Base-by-base conservation (phyloP, 2,329 filamentous ascomycete genomes). In the Sporothrix brunneoviolacea region DNA sequence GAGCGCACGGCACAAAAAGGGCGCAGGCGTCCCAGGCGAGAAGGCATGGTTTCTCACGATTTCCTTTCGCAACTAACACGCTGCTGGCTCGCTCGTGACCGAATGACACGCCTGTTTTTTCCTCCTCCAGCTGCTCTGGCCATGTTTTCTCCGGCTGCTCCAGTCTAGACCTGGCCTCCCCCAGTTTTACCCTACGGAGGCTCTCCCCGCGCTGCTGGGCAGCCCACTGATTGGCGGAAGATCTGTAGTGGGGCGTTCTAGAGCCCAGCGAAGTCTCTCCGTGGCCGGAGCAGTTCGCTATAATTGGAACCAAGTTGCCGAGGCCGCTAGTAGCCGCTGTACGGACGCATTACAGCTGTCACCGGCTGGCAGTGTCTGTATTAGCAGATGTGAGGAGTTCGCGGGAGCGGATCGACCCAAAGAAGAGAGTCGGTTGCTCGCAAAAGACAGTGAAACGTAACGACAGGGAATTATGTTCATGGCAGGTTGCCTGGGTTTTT, bases 221-320 rank as follows among this genome's bases (percentile, higher is more conserved):
- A 12, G 44, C 16, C 12, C 16, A 24, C 24, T 41, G 15, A 48
- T 48, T 48, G 46, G 46, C 38, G 46, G 46, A 48, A 48, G 30
- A 41, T 40, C 30, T 41, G 38, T 22, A n/a, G 16, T 19, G 21
- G n/a, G 15, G 36, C 45, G 33, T 36, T 6, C 10, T 6, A 10
- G 3, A 16, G 16, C 24, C 16, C 21, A 37, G n/a, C n/a, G n/a
- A n/a, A 19, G 43, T n/a, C n/a, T 46, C 43, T 21, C 43, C 43
- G 10, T 22, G 36, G 36, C 33, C 45, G 45, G 36, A 40, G 45
- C 43, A 46, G 7, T 30, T 28, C 30, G 43, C 43, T 32, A 46
- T 16, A 46, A 7, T 46, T 33, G 43, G 42, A 33, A 21, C 37
- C 43, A 10, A 37, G n/a, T 8, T n/a, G 37, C 43, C 43, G 43